These are phyloP conservation scores for Arthrinium phaeospermum DNA, from an alignment of 2,329 filamentous ascomycete genomes.

Conservation along the genomic window DNA sequence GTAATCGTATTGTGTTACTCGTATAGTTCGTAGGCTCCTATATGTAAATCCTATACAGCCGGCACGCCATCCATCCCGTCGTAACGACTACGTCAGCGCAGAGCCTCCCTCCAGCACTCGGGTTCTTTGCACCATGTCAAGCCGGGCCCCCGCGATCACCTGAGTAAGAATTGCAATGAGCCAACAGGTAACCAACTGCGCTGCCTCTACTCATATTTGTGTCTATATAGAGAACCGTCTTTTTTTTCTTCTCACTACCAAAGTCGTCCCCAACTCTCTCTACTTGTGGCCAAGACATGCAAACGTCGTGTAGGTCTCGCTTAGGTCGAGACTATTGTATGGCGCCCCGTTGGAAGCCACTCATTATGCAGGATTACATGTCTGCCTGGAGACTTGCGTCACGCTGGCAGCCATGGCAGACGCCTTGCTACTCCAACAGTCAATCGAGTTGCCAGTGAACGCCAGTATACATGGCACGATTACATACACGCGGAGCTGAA, in stretches of 20 bases:
- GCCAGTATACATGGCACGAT: not conserved
- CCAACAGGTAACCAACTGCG: not conserved
- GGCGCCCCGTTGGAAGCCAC: not conserved
- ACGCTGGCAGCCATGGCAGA: not conserved
- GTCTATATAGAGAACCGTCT: too few relatives aligned
- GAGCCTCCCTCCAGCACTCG: not conserved
- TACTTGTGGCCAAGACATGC: not conserved
- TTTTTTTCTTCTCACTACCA: not conserved
- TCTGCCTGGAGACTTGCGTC: not conserved
- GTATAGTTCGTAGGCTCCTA: not conserved
- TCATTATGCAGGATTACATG: not conserved
- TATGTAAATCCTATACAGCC: not conserved
- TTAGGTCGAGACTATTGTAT: not conserved
- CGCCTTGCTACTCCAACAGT: not conserved
- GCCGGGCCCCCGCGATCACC: not conserved
- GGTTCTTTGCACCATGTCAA: not conserved
- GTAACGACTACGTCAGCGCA: not conserved
- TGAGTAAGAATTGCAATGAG: not conserved
- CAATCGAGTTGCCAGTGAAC: not conserved
- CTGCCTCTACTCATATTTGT: not conserved
- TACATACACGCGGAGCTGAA: not conserved
- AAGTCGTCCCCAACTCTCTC: too few relatives aligned
- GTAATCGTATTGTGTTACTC: not conserved
- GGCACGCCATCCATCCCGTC: not conserved
- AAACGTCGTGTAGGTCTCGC: not conserved